Evolutionary conservation across 2,329 filamentous ascomycete genomes (phyloP), one percentile per base, ranked within the genome.

Genomic region (Trichophyton benhamiae): DNA sequence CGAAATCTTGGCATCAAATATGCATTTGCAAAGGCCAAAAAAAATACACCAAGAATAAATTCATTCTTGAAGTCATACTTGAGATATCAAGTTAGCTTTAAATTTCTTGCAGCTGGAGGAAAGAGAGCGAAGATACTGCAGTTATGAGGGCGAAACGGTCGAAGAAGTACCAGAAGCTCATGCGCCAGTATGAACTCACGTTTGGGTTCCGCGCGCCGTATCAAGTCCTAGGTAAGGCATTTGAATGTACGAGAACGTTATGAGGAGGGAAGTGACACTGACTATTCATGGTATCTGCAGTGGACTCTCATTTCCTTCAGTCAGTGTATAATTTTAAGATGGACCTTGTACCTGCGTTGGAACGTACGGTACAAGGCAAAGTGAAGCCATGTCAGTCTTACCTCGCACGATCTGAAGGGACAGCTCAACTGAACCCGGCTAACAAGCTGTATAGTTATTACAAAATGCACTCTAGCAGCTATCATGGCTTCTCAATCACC

Each of bases 191-290:
- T 81, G 85, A 86, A 71, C 82, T 92, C 73, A 86, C 85, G 63
- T 96, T 95, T 72, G 87, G 88, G 63, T 96, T 96, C 74, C 89
- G 91, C 67, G 88, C 94, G 76, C 91, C 94, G 9, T 97, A 96
- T 77, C 94, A 97, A 77, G 87, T 95, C 59, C 79, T 96, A 49
- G 79, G 84, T 87, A 17, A 77, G 62, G 78, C 17, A 25, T n/a
- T 36, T 38, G 22, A 27, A 25, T 5, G 8, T 3, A 36, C 33
- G 27, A n/a, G 41, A 13, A 22, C 1, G 58, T 52, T 7, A 27
- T 42, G 36, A 63, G 27, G 27, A 36, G 30, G n/a, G 9, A 36
- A 61, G 42, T 48, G 22, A 60, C 30, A 48, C 52, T 63, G 61
- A 61, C 41, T 4, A 22, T 13, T 9, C 15, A 58, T 48, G 17